These are phyloP conservation scores for Penicillium olsonii DNA, from an alignment of 2,329 filamentous ascomycete genomes.

Conservation along the genomic window DNA sequence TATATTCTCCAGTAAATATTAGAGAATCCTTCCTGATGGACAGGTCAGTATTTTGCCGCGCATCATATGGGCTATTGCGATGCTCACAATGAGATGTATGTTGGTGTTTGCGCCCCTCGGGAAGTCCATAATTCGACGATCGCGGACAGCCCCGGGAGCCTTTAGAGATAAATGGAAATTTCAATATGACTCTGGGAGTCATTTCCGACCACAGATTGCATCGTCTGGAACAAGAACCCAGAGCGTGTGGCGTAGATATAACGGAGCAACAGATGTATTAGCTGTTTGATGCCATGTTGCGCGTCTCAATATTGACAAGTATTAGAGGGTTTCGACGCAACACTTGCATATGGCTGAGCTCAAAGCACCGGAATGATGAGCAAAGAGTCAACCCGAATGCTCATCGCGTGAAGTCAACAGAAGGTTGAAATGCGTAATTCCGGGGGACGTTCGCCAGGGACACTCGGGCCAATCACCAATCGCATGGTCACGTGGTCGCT, in stretches of 20 bases:
- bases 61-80: neutral
- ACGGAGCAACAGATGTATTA: slow-evolving; percentile 22
- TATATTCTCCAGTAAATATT: slow-evolving; percentile 47
- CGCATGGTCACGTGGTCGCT: slow-evolving; percentile 35
- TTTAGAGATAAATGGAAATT: slow-evolving; percentile 29
- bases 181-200: slow-evolving; percentile 29
- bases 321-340: slow-evolving; percentile 10
- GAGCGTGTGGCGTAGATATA: slow-evolving; percentile 19
- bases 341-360: slow-evolving; percentile 3
- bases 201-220: slow-evolving; percentile 33
- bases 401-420: slow-evolving; percentile 11
- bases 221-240: slow-evolving; percentile 22
- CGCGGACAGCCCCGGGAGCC: slow-evolving; percentile 29
- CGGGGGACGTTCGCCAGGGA: slow-evolving; percentile 36
- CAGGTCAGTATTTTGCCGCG: slow-evolving; percentile 21
- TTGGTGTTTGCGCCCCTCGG: slow-evolving; percentile 45
- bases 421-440: slow-evolving; percentile 23
- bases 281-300: slow-evolving; percentile 14
- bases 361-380: neutral
- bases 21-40: slow-evolving; percentile 43
- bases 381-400: neutral
- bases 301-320: slow-evolving; percentile 7
- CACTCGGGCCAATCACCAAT: slow-evolving; percentile 34
- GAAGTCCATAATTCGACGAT: slow-evolving; percentile 44
- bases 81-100: slow-evolving; percentile 44